Conservation (phyloP, 2,329 filamentous ascomycete genomes). For the Talaromyces amestolkiae region DNA sequence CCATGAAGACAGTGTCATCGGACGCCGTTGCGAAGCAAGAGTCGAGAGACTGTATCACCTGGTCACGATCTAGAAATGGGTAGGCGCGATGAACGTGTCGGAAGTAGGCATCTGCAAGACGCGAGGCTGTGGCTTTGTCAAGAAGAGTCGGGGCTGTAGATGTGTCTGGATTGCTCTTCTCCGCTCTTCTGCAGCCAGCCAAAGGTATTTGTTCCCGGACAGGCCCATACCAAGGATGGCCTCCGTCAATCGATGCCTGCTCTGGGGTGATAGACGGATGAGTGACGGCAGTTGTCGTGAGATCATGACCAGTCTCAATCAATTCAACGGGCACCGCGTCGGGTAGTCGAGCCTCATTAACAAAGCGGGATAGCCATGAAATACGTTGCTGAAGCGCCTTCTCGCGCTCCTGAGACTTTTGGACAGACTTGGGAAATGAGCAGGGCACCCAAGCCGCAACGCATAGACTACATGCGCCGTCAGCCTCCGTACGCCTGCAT, state of each 20-base stretch:
- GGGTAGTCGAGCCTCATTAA: slow-evolving; percentile 35
- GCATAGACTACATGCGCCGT: slow-evolving; percentile 38
- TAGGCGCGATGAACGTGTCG: slow-evolving; percentile 48
- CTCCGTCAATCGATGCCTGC: neutral
- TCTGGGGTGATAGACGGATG: neutral
- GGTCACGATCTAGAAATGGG: slow-evolving; percentile 44
- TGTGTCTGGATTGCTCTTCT: neutral
- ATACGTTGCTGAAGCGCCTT: slow-evolving; percentile 38
- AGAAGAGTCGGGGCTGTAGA: neutral
- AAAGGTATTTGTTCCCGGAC: neutral
- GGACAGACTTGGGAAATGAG: slow-evolving; percentile 33
- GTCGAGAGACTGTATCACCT: slow-evolving; percentile 29
- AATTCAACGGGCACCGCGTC: slow-evolving; percentile 32
- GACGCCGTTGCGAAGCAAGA: neutral
- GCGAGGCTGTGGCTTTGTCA: neutral
- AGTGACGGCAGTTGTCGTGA: slow-evolving; percentile 6
- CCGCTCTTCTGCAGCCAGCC: neutral
- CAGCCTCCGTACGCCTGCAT: slow-evolving; percentile 41
- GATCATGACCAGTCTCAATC: slow-evolving; percentile 33
- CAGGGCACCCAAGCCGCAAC: slow-evolving; percentile 42
- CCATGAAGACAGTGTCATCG: neutral
- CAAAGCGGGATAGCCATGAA: slow-evolving; percentile 41
- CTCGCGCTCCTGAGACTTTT: slow-evolving; percentile 37
- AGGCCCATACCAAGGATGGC: neutral
- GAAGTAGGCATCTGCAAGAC: slow-evolving; percentile 43